A percentile compares a stretch with the other conserved stretches of the same genome.
phyloP scores from a whole-genome alignment of 345 rosid genomes.

The Erucastrum elatum region DNA sequence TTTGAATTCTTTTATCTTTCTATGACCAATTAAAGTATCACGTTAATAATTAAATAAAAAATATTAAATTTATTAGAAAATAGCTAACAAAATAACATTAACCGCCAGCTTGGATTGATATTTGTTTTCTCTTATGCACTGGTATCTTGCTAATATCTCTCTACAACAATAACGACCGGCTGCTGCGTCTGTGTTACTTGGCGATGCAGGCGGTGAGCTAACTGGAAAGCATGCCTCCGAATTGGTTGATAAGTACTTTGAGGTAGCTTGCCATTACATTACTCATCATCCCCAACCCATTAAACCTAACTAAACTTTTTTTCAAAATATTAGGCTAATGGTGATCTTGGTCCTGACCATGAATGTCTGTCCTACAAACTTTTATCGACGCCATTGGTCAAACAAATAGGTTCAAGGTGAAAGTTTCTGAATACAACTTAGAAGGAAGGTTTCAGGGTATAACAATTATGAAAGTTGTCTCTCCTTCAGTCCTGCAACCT shows the following conservation, averaged over 20 bases:
- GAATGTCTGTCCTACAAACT: background rate
- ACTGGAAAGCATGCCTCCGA: background rate
- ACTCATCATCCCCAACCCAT: background rate
- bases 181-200: background rate
- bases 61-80: too few relatives aligned
- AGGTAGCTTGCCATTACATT: background rate
- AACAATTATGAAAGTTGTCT: background rate
- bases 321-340: background rate
- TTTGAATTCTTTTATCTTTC: too few relatives aligned
- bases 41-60: too few relatives aligned
- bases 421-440: background rate
- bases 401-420: background rate
- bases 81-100: too few relatives aligned
- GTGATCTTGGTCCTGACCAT: background rate
- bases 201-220: background rate
- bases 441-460: background rate
- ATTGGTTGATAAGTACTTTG: background rate
- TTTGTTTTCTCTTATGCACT: too few relatives aligned
- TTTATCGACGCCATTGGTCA: background rate
- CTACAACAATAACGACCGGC: background rate
- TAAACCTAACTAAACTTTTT: background rate
- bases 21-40: too few relatives aligned
- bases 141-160: background rate
- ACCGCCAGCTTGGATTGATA: background rate
- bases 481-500: background rate